Percentiles rank a stretch among this genome's conserved stretches.
phyloP scores from a whole-genome alignment of 1,284 basidiomycete genomes.

The Malassezia globosa region DNA sequence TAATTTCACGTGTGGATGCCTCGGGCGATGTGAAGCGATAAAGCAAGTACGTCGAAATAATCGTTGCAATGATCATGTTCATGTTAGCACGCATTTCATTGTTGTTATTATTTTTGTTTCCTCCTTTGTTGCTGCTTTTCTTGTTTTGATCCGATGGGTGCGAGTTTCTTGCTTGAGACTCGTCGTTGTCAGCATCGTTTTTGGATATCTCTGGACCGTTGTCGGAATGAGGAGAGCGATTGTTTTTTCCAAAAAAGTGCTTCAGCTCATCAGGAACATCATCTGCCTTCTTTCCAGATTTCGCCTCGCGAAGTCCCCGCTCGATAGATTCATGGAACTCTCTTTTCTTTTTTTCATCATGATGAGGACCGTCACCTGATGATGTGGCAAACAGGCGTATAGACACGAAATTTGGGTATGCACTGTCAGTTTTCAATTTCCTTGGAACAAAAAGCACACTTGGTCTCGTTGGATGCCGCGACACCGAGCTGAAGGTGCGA shows the following conservation, averaged over 20 bases:
- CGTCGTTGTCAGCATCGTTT: conserved; percentile 3
- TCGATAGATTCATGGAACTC: conserved; percentile 32
- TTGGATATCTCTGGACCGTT: background rate
- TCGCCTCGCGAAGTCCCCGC: conserved; percentile 32
- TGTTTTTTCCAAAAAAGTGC: conserved; percentile 25
- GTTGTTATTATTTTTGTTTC: conserved; percentile 16
- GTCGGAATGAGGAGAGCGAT: background rate
- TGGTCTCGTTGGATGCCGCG: too few relatives aligned
- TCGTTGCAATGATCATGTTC: conserved; percentile 37
- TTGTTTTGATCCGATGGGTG: conserved; percentile 13
- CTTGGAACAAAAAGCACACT: too few relatives aligned
- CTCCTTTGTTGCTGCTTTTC: conserved; percentile 18
- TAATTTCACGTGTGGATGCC: conserved; percentile 66
- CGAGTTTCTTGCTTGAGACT: conserved; percentile 14
- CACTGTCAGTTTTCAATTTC: too few relatives aligned
- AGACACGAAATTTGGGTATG: background rate
- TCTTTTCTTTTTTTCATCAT: conserved; percentile 7
- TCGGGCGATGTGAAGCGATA: conserved; percentile 56
- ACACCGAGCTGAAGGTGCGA: too few relatives aligned
- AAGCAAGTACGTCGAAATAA: conserved; percentile 59
- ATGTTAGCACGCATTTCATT: conserved; percentile 38
- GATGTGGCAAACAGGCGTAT: conserved; percentile 11
- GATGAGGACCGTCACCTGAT: background rate
- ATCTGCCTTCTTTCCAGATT: conserved; percentile 22
- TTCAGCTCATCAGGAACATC: conserved; percentile 32